These are phyloP conservation scores for Daldinia caldariorum DNA, from an alignment of 495 filamentous ascomycete species.

Conservation along the genomic window DNA sequence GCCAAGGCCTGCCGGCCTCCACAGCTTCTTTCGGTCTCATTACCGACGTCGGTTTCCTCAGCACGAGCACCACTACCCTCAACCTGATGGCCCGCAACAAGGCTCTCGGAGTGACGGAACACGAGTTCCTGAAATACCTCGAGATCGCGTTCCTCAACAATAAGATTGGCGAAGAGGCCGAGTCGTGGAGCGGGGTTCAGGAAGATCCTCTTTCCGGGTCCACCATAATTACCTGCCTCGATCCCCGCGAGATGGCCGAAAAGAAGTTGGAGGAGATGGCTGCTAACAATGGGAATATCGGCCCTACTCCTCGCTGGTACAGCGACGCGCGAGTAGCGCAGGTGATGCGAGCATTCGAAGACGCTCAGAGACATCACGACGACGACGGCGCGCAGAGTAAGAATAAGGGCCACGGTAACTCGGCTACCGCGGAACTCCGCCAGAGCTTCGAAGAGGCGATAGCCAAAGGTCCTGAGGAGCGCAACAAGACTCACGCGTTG, in stretches of 20 bases:
- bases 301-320: slow-evolving; percentile 15
- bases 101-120: slow-evolving; percentile 1
- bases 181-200: neutral
- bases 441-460: slow-evolving; percentile 7
- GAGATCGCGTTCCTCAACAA: slow-evolving; percentile 13
- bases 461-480: neutral
- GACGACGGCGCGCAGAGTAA: slow-evolving; percentile 4
- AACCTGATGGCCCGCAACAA: slow-evolving; percentile 1
- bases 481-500: neutral
- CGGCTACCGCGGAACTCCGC: slow-evolving; percentile 4
- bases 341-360: slow-evolving; percentile 5
- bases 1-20: neutral
- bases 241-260: slow-evolving; percentile 6
- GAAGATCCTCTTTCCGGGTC: slow-evolving; percentile 14
- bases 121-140: slow-evolving; percentile 4
- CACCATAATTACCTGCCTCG: slow-evolving; percentile 9
- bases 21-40: slow-evolving; percentile 3
- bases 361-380: slow-evolving; percentile 6
- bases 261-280: slow-evolving; percentile 10
- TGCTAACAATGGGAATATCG: neutral
- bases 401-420: slow-evolving; percentile 8
- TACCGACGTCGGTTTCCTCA: slow-evolving; percentile 4
- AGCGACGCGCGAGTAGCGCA: slow-evolving; percentile 8
- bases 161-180: neutral
- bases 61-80: neutral